A percentile compares a stretch with the other conserved stretches of the same genome.
Conservation (phyloP, 1,139 yeast genomes). For the Zygosaccharomyces sapae region DNA sequence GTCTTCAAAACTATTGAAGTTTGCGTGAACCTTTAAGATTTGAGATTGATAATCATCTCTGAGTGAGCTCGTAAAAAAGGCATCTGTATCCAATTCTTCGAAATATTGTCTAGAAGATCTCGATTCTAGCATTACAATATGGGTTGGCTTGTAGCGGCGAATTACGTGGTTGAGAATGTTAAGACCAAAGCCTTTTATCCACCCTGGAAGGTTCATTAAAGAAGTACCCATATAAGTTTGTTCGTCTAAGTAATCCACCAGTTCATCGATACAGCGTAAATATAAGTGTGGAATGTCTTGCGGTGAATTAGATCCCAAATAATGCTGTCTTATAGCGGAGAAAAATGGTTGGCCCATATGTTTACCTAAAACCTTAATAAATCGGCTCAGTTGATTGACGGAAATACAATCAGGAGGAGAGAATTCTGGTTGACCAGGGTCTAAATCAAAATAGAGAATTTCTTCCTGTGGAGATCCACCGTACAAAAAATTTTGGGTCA, state of each 20-base stretch:
- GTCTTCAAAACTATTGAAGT: slow-evolving; percentile 11
- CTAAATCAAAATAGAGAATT: slow-evolving; percentile 63
- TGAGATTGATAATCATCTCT: slow-evolving; percentile 23
- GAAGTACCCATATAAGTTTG: slow-evolving; percentile 42
- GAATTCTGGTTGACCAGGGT: slow-evolving; percentile 88
- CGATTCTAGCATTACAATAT: slow-evolving; percentile 48
- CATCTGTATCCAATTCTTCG: slow-evolving; percentile 31
- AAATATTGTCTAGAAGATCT: slow-evolving; percentile 30
- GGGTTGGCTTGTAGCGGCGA: slow-evolving; percentile 48
- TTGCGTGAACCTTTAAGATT: slow-evolving; percentile 20
- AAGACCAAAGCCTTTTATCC: slow-evolving; percentile 88
- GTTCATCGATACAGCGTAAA: slow-evolving; percentile 42
- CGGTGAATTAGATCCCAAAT: slow-evolving; percentile 71
- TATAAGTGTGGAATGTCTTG: slow-evolving; percentile 64
- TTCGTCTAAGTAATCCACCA: slow-evolving; percentile 40
- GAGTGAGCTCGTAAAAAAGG: slow-evolving; percentile 19
- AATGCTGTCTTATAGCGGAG: slow-evolving; percentile 40
- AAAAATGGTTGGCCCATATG: slow-evolving; percentile 26
- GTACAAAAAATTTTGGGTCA: slow-evolving; percentile 45
- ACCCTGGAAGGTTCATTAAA: slow-evolving; percentile 82
- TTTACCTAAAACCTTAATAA: slow-evolving; percentile 22
- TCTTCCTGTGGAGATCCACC: slow-evolving; percentile 17
- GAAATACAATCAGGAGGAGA: slow-evolving; percentile 60
- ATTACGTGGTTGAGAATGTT: slow-evolving; percentile 55
- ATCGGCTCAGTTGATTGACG: slow-evolving; percentile 23